Conservation (phyloP, 768 basidiomycete genomes). For the Zangia roseola region DNA sequence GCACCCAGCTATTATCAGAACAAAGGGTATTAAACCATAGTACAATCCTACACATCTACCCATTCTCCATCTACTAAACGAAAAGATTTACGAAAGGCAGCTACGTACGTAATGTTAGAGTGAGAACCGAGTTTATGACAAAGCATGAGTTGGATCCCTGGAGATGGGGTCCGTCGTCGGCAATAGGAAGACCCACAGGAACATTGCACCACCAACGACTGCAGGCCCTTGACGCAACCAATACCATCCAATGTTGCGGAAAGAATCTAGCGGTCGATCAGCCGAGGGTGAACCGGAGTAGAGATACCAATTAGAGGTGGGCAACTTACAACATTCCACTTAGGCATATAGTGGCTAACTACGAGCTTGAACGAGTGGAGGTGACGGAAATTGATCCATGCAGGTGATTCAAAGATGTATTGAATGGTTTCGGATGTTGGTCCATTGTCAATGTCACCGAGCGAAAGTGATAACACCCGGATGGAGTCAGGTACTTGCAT, state of each 20-base stretch:
- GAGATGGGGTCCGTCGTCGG: not conserved
- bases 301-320: not conserved
- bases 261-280: not conserved
- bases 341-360: too few relatives aligned
- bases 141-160: not conserved
- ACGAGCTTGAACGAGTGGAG: slow-evolving; percentile 8
- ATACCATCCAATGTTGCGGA: not conserved
- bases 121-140: not conserved
- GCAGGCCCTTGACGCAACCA: not conserved
- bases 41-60: too few relatives aligned
- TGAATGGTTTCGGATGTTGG: not conserved
- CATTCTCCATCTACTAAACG: slow-evolving; percentile 5
- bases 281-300: not conserved
- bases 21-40: too few relatives aligned
- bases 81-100: not conserved
- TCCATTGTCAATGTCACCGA: not conserved
- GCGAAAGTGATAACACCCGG: not conserved
- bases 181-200: not conserved
- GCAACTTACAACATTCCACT: not conserved
- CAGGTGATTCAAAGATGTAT: not conserved
- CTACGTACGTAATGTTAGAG: not conserved
- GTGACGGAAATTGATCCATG: not conserved
- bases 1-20: not conserved
- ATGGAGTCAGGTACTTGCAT: not conserved
- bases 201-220: too few relatives aligned